Evolutionary conservation across 176 grass and related monocot species (phyloP).

Genomic region (Bothriochloa decipiens): DNA sequence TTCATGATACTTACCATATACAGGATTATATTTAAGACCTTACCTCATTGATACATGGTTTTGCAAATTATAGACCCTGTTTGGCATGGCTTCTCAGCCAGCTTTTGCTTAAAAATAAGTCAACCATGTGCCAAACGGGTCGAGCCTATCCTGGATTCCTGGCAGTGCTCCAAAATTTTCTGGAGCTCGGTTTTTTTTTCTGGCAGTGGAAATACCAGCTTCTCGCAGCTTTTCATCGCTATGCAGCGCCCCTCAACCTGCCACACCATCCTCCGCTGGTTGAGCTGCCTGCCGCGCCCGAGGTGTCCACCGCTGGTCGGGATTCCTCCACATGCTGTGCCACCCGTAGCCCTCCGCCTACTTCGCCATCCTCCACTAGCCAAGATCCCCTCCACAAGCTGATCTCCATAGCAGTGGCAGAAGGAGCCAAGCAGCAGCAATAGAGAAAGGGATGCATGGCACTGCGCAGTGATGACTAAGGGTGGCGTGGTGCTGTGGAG

Average conservation of each 20-base stretch:
- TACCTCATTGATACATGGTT: neutral
- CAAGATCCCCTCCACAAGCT: neutral
- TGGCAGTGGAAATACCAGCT: neutral
- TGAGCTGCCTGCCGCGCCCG: neutral
- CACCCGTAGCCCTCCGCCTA: neutral
- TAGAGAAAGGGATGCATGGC: neutral
- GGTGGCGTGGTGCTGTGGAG: no score
- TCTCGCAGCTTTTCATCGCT: neutral
- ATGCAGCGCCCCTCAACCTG: neutral
- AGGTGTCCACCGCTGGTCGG: neutral
- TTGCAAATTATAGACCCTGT: neutral
- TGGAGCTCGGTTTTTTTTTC: neutral
- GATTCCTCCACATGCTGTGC: neutral
- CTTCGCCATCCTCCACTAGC: neutral
- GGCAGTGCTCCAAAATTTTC: neutral
- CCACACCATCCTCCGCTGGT: neutral
- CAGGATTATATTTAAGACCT: constrained; percentile 10
- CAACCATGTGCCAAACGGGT: neutral
- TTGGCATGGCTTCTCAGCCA: neutral
- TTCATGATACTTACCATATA: neutral
- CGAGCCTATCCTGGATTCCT: neutral
- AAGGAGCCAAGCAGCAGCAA: neutral
- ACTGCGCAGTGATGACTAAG: neutral
- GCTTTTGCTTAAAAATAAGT: neutral
- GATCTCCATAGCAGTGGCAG: neutral